A percentile compares a stretch with the other conserved stretches of the same genome.
These are phyloP conservation scores for Castanea mollissima DNA, from an alignment of 306 rosid species.

Conservation along the genomic window DNA sequence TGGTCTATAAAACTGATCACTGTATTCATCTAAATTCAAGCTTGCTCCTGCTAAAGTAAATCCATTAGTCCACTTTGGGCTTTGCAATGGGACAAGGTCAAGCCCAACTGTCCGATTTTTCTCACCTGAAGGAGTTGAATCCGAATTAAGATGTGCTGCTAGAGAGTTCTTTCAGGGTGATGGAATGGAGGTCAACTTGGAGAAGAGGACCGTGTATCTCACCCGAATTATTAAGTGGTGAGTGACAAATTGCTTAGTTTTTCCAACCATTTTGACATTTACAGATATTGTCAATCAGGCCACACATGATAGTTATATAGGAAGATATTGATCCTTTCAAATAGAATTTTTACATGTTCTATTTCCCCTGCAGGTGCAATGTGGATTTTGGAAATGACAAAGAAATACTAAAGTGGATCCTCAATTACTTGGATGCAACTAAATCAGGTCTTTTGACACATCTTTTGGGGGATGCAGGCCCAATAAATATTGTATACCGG, in stretches of 20 bases:
- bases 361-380: conserved; percentile 51
- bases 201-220: conserved; percentile 73
- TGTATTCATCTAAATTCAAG: conserved; percentile 42
- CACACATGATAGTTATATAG: background rate
- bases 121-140: conserved; percentile 64
- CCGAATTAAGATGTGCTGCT: conserved; percentile 74
- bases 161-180: conserved; percentile 72
- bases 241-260: conserved; percentile 8
- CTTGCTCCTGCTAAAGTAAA: conserved; percentile 59
- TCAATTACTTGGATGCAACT: conserved; percentile 67
- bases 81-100: conserved; percentile 79
- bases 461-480: conserved; percentile 70
- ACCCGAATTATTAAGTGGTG: conserved; percentile 73
- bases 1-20: conserved; percentile 11
- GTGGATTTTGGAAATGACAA: conserved; percentile 80
- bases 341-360: background rate
- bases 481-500: conserved; percentile 59
- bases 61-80: conserved; percentile 84
- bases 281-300: background rate
- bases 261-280: background rate
- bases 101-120: conserved; percentile 83
- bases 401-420: conserved; percentile 67
- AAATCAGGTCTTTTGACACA: conserved; percentile 91
- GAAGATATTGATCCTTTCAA: background rate
- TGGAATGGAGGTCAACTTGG: conserved; percentile 83